Conservation (phyloP, 2,329 filamentous ascomycete genomes). For the Coniochaeta prunicola region DNA sequence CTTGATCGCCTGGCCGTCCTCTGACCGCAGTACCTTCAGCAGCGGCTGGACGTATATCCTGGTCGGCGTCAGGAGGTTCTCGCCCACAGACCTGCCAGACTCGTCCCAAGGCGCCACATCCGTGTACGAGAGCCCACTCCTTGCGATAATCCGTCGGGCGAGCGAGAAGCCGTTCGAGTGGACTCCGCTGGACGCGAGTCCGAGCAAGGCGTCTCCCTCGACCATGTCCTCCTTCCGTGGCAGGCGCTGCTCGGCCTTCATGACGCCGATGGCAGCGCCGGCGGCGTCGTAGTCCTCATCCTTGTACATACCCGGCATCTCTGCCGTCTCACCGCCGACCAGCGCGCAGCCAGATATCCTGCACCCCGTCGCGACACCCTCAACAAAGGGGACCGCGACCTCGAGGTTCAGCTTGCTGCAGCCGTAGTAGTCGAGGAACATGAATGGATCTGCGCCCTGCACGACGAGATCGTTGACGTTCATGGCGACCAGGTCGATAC, state of each 20-base stretch:
- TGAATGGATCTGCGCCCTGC: conserved; percentile 87
- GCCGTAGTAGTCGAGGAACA: conserved; percentile 97
- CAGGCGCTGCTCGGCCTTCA: conserved; percentile 61
- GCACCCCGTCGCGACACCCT: conserved; percentile 85
- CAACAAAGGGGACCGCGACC: conserved; percentile 76
- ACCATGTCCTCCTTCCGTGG: conserved; percentile 71
- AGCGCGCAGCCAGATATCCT: conserved; percentile 78
- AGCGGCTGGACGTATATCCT: conserved; percentile 86
- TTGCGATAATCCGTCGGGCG: conserved; percentile 80
- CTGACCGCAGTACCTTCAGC: conserved; percentile 48
- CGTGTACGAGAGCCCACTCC: conserved; percentile 62
- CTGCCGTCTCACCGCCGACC: conserved; percentile 94
- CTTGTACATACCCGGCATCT: conserved; percentile 95
- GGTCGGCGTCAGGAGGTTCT: conserved; percentile 79
- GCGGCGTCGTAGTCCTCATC: conserved; percentile 89
- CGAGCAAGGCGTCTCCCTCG: conserved; percentile 77
- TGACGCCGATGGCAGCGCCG: conserved; percentile 81
- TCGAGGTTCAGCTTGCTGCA: conserved; percentile 80
- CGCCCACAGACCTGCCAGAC: conserved; percentile 48
- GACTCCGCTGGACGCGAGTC: conserved; percentile 75
- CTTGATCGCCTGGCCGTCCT: conserved; percentile 62
- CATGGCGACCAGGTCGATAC: conserved; percentile 96
- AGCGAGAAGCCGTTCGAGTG: conserved; percentile 98
- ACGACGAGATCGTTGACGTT: conserved; percentile 98
- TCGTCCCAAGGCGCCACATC: conserved; percentile 71